Evolutionary conservation across 805 yeast species (phyloP), one percentile per base, ranked within the genome.

Genomic region (Saccharomycopsis vini): DNA sequence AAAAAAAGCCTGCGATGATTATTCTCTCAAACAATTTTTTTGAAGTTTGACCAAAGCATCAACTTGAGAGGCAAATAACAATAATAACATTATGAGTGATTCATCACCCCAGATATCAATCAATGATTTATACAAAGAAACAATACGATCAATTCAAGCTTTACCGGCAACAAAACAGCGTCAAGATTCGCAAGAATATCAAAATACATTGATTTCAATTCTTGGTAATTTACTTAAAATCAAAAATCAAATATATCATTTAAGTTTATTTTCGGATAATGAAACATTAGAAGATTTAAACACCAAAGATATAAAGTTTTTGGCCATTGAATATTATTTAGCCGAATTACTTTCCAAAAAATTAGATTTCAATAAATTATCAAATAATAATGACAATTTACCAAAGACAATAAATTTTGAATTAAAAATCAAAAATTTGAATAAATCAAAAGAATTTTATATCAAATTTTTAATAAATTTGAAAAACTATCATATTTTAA

Each of bases 221-320:
- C 9, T 43, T 1, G 23, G 6, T 28, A 7, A 13, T 12, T 28
- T 39, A 4, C 32, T 43, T 4, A 18, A 19, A 19, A 32, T 43
- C 22, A 26, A 36, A 10, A 18, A 32, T 9, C 57, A 65, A 10
- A 66, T 80, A 1, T 62, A 67, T 10, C 61, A 63, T n/a, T 60
- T 78, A 15, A 67, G 77, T 2, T 58, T 87, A 20, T 87, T 84
- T 62, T 81, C 90, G 53, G 61, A 63, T 10, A 86, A 86, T 58
- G 96, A 88, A 57, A 55, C 69, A 0, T 46, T 83, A 2, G 83
- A 77, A 0, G 97, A 88, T 53, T 54, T 88, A 9, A 66, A 72
- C 32, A 81, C 94, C 0, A 57, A 63, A 4, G 77, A 83, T 36
- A 57, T 88, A 16, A 76, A 75, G 45, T 83, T 73, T 51, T 56